Evolutionary conservation across 192 early-diverging fungal genomes (phyloP), one percentile per base, ranked within the genome.

Genomic region (Rhizophagus sp.): DNA sequence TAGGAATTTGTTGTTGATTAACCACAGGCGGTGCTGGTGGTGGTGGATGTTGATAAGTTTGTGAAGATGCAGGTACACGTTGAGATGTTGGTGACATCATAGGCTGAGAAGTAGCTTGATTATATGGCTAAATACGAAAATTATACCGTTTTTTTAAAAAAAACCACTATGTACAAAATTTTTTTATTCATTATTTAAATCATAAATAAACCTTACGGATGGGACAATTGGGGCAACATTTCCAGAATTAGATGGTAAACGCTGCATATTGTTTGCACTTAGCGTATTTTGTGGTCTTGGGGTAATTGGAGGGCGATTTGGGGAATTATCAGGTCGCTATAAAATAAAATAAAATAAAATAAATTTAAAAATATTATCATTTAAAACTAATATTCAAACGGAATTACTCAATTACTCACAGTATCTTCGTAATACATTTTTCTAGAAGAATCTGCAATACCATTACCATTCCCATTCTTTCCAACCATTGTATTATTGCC

Each of bases 261-360:
- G 84, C 5, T 27, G 84, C 6, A 79, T 79, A 80, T 85, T 81
- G 22, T 85, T 82, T 27, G 73, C 71, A 63, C 74, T 65, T 9
- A 85, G 76, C 22, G 80, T 79, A 64, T 86, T 82, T 24, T 76
- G 84, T 9, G 85, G 81, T 44, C 82, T 76, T 62, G 83, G 84
- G 7, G 83, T 78, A 25, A 86, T 67, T 33, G 73, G 73, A 52
- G 85, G 78, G 5, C 83, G 83, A 41, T 65, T 64, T 17, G 77
- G 83, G 57, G 62, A 74, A 66, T 11, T 81, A 82, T 52, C 82
- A 57, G 70, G 79, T 71, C 47, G 81, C 78, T 82, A 39, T 15
- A 19, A 36, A 19, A 19, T 4, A 30, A 27, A 3, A 65, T 30
- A 4, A 22, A 27, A n/a, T n/a, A n/a, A n/a, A 65, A 62, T 62